These are phyloP conservation scores for Secale cereale DNA, from an alignment of 176 grass and related monocot species.

Conservation along the genomic window DNA sequence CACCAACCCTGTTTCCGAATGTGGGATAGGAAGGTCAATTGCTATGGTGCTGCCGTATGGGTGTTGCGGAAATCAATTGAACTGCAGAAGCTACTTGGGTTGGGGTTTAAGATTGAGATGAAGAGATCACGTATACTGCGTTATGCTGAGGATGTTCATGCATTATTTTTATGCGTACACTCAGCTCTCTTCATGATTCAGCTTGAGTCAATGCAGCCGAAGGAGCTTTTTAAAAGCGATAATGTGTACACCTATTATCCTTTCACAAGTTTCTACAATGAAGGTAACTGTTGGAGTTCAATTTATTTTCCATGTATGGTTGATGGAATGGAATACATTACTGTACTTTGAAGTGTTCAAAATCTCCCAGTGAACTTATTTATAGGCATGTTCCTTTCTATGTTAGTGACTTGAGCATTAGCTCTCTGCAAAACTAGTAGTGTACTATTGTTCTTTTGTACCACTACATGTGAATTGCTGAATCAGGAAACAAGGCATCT, in stretches of 20 bases:
- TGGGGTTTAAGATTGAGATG: background rate
- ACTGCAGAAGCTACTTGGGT: background rate
- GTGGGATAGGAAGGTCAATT: background rate
- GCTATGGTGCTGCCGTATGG: background rate
- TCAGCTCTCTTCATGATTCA: background rate
- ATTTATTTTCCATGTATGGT: background rate
- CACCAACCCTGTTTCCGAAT: background rate
- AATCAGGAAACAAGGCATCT: background rate
- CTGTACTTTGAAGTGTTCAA: background rate
- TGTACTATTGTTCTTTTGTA: background rate
- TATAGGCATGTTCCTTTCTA: background rate
- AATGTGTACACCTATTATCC: background rate
- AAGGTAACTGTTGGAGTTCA: background rate
- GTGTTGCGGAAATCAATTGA: background rate
- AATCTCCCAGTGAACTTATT: background rate
- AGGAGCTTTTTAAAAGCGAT: background rate
- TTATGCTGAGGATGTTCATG: background rate
- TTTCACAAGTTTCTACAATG: background rate
- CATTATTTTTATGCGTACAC: background rate
- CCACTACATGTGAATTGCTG: background rate
- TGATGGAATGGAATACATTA: background rate
- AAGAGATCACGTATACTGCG: background rate
- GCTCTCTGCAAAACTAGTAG: background rate
- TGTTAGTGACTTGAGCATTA: background rate
- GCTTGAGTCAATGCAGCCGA: background rate